Evolutionary conservation across 352 stramenopile species (phyloP), one percentile per base, ranked within the genome.

Genomic region (Pythium oligandrum): DNA sequence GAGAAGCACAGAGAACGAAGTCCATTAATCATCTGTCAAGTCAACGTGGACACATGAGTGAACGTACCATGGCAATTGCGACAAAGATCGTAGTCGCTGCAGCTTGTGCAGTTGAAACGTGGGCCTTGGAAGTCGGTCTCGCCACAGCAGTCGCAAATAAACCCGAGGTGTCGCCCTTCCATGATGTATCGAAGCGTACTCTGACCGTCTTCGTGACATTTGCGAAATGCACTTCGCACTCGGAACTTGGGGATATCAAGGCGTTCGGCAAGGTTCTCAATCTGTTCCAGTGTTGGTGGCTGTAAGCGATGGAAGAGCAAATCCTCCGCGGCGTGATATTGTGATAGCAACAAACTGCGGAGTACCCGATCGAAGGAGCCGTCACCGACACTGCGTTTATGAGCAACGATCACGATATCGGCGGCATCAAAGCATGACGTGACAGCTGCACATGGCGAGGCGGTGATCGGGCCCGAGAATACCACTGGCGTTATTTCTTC

Each of bases 211-310:
- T 93, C 74, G 35, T 72, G 68, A 55, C 83, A 93, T 61, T 91
- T 93, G 48, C 74, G 75, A 54, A 90, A 90, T 39, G 78, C 83
- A 57, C 80, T 93, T 31, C 80, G 78, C 36, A 93, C 73, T 26
- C 83, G 73, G 26, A 91, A 93, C 48, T 88, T 89, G 1, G 76
- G 83, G 33, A 93, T 88, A 42, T 91, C 76, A 35, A 93, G 69
- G 33, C 66, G 69, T 51, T 91, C 80, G 5, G 70, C 73, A 3
- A 90, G 59, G 7, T 64, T 73, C 53, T 89, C 83, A 38, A 93
- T 71, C 9, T 77, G 53, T 47, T 78, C 64, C 31, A 93, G 61
- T n/a, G 72, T 90, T 36, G 75, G 71, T 3, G 48, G 51, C 1
- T 45, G 39, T 17, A 65, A 63, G 2, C 51, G 30, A 6, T 57